Conservation (phyloP, 257 asterid genomes). For the Agastache rugosa region DNA sequence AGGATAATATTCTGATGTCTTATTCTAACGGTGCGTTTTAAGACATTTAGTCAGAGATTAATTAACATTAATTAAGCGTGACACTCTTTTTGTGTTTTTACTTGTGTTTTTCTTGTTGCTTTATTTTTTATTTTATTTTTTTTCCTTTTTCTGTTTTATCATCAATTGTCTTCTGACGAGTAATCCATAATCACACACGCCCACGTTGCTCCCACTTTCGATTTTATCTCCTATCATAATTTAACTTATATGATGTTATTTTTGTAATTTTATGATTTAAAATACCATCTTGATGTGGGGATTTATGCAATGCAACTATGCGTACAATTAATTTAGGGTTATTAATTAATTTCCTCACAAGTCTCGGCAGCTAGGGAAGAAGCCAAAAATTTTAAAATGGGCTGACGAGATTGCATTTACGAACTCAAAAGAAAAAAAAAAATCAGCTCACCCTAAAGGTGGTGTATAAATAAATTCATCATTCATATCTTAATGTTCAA, state of each 20-base stretch:
- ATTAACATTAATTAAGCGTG: conserved; percentile 35
- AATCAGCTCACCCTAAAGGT: too few species aligned
- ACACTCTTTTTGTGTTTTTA: conserved; percentile 10
- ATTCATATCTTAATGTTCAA: too few species aligned
- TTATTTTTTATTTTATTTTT: not conserved
- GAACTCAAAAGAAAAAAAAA: too few species aligned
- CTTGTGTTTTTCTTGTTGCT: conserved; percentile 7
- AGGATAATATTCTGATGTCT: conserved; percentile 32
- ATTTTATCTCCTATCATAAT: not conserved
- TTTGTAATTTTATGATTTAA: not conserved
- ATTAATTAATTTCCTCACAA: not conserved
- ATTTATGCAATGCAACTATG: not conserved
- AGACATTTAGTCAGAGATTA: conserved; percentile 24
- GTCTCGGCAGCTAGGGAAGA: not conserved
- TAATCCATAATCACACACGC: not conserved
- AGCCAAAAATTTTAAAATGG: too few species aligned
- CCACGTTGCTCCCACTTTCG: conserved; percentile 29
- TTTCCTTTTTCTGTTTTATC: not conserved
- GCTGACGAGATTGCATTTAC: too few species aligned
- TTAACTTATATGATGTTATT: not conserved
- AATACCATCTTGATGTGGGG: not conserved
- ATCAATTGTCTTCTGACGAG: conserved; percentile 4
- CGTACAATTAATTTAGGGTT: not conserved
- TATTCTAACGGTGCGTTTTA: conserved; percentile 32
- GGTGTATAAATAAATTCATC: too few species aligned